Evolutionary conservation across 2,329 filamentous ascomycete species (phyloP).

Genomic region (Colletotrichum sp.): DNA sequence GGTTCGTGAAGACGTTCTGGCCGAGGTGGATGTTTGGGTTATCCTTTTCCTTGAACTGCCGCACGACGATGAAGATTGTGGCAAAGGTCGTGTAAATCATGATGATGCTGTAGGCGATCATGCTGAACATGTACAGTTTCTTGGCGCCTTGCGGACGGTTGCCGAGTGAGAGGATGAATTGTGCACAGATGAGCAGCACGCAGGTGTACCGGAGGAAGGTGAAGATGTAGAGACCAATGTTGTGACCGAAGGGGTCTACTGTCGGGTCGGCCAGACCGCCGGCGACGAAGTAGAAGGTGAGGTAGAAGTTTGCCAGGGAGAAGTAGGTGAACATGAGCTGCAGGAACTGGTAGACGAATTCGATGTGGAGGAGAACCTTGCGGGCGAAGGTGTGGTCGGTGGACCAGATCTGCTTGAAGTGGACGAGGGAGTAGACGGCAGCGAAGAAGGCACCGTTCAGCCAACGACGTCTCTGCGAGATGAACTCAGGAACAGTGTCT

Average conservation of each 20-base stretch:
- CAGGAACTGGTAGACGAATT: slow-evolving; percentile 94
- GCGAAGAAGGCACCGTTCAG: slow-evolving; percentile 99
- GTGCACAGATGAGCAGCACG: slow-evolving; percentile 86
- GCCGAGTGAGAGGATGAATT: slow-evolving; percentile 96
- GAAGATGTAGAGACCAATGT: slow-evolving; percentile 85
- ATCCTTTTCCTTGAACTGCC: slow-evolving; percentile 68
- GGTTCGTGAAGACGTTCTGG: slow-evolving; percentile 92
- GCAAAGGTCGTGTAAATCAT: slow-evolving; percentile 97
- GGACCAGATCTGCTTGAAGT: slow-evolving; percentile 90
- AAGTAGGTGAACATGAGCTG: slow-evolving; percentile 96
- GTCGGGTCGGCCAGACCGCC: slow-evolving; percentile 81
- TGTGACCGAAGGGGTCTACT: slow-evolving; percentile 91
- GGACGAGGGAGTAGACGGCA: slow-evolving; percentile 94
- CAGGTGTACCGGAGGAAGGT: slow-evolving; percentile 83
- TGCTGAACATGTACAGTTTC: slow-evolving; percentile 84
- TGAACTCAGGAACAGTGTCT: slow-evolving; percentile 95
- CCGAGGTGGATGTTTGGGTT: slow-evolving; percentile 60
- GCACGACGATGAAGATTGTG: slow-evolving; percentile 84
- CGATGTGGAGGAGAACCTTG: slow-evolving; percentile 90
- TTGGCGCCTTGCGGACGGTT: slow-evolving; percentile 95
- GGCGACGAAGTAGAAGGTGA: slow-evolving; percentile 97
- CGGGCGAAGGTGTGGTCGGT: slow-evolving; percentile 91
- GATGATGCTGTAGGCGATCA: slow-evolving; percentile 90
- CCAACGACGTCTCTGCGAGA: slow-evolving; percentile 95
- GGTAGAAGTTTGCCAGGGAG: slow-evolving; percentile 97